phyloP scores from a whole-genome alignment of 345 rosid genomes.

The Raphanus raphanistrum region DNA sequence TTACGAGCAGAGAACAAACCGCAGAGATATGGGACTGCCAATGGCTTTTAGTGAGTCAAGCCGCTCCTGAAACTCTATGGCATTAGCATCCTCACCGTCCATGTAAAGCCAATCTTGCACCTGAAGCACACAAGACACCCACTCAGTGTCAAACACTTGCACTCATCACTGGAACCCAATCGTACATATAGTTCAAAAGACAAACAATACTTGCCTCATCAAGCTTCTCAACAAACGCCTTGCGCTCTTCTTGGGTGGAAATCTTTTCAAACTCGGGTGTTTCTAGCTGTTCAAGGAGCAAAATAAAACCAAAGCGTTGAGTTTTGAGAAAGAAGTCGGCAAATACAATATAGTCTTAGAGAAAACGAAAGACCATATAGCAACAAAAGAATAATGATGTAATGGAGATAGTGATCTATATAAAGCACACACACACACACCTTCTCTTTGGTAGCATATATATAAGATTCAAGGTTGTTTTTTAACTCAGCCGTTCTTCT shows the following conservation, averaged over 20 bases:
- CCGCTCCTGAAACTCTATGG: background rate
- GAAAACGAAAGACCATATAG: background rate
- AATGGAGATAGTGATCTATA: background rate
- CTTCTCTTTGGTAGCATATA: slow-evolving; percentile 96
- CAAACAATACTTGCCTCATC: background rate
- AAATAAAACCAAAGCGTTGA: slow-evolving; percentile 6
- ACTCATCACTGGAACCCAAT: background rate
- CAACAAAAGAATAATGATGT: slow-evolving; percentile 2
- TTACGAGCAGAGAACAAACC: background rate
- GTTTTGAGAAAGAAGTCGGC: slow-evolving; percentile 14
- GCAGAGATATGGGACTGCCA: background rate
- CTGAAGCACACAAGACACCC: background rate
- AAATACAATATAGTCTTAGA: background rate
- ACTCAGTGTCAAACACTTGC: background rate
- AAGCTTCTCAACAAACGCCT: slow-evolving; percentile 39
- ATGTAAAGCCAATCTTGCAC: background rate
- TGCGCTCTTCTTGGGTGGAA: slow-evolving; percentile 77
- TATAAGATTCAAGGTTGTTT: slow-evolving; percentile 85
- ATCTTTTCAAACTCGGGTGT: slow-evolving; percentile 65
- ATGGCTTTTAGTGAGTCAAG: background rate
- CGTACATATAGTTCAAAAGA: background rate
- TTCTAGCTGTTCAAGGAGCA: slow-evolving; percentile 64
- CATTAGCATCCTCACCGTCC: slow-evolving; percentile 1
- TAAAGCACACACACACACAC: slow-evolving; percentile 26
- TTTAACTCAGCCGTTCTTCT: slow-evolving; percentile 92